A percentile compares a stretch with the other conserved stretches of the same genome.
phyloP scores from a whole-genome alignment of 495 filamentous ascomycete genomes.

The Amniculicola lignicola region DNA sequence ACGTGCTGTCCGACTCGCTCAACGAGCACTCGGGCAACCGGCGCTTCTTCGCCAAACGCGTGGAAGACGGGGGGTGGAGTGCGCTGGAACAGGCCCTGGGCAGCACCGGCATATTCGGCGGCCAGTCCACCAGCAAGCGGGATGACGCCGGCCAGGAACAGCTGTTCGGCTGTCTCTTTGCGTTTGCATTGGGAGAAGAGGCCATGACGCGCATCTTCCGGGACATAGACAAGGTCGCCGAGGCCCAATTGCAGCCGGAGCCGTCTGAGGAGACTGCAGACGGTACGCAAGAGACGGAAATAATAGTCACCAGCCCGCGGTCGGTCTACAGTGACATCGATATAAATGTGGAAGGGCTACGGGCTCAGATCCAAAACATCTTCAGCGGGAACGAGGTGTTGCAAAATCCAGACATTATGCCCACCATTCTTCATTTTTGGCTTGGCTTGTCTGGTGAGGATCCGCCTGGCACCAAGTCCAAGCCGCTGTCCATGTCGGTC shows the following conservation, averaged over 20 bases:
- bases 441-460: constrained; percentile 50
- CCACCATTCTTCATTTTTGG: constrained; percentile 65
- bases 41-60: constrained; percentile 73
- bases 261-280: background rate
- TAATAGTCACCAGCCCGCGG: constrained; percentile 14
- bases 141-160: constrained; percentile 64
- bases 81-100: constrained; percentile 68
- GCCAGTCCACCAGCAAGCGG: constrained; percentile 36
- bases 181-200: constrained; percentile 74
- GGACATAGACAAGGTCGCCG: constrained; percentile 24
- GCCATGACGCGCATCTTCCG: constrained; percentile 34
- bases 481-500: constrained; percentile 57
- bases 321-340: constrained; percentile 23
- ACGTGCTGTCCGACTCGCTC: constrained; percentile 71
- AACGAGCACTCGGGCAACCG: constrained; percentile 80
- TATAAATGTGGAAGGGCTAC: constrained; percentile 19
- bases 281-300: constrained; percentile 1
- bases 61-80: constrained; percentile 72
- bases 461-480: constrained; percentile 32
- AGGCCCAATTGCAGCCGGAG: constrained; percentile 4
- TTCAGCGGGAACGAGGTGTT: constrained; percentile 56
- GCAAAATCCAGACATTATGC: constrained; percentile 62
- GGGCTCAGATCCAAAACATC: constrained; percentile 37
- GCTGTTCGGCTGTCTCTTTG: constrained; percentile 79
- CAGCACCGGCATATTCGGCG: constrained; percentile 56